phyloP scores from a whole-genome alignment of 768 basidiomycete genomes.

The Strobilomyces dryophilus region DNA sequence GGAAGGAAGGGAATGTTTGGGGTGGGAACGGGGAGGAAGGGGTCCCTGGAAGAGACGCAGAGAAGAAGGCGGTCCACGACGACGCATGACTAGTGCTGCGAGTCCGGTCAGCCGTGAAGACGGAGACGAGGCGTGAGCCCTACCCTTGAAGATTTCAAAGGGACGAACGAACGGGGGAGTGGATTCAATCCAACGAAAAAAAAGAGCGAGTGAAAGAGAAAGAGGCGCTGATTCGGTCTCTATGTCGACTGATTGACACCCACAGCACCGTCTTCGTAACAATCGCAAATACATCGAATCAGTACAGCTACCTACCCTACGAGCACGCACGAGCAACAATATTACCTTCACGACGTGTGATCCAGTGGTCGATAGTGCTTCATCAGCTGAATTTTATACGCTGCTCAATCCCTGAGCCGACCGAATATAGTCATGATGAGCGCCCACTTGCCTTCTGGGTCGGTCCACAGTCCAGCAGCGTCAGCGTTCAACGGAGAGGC shows the following conservation, averaged over 20 bases:
- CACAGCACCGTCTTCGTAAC: too few relatives aligned
- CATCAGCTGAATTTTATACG: constrained; percentile 69
- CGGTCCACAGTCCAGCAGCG: constrained; percentile 77
- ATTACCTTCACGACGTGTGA: constrained; percentile 27
- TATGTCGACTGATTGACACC: not conserved
- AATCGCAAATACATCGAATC: not conserved
- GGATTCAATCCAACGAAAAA: not conserved
- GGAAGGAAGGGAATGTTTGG: constrained; percentile 67
- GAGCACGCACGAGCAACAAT: constrained; percentile 4
- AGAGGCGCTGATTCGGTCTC: not conserved
- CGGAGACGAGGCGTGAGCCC: not conserved
- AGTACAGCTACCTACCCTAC: constrained; percentile 15
- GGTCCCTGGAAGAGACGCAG: constrained; percentile 61
- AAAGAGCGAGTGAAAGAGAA: too few relatives aligned
- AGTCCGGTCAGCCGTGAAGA: not conserved
- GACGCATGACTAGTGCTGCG: constrained; percentile 44
- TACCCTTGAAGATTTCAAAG: not conserved
- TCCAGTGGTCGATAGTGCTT: constrained; percentile 64
- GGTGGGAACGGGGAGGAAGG: constrained; percentile 52
- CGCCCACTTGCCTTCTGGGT: constrained; percentile 50
- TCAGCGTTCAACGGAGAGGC: constrained; percentile 87
- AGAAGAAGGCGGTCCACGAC: constrained; percentile 63
- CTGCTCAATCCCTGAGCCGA: constrained; percentile 31
- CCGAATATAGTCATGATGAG: not conserved
- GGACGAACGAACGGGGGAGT: not conserved